Percentiles rank a stretch among this genome's conserved stretches.
Conservation (phyloP, 176 grass and related monocot species). For the Aegilops tauschii region DNA sequence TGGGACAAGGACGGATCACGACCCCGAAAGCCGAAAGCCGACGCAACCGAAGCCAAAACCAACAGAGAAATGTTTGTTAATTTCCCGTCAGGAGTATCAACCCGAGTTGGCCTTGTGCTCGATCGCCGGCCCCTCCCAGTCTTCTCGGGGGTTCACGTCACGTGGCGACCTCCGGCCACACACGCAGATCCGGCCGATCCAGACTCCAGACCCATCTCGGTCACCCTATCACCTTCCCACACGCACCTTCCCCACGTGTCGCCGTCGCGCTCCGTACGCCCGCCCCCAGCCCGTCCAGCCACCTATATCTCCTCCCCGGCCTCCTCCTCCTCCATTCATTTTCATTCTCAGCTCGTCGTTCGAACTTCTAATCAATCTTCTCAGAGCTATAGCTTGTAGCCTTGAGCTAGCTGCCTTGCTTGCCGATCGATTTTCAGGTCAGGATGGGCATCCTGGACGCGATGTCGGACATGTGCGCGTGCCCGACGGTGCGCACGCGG, state of each 20-base stretch:
- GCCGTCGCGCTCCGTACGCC: background rate
- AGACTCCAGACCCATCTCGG: background rate
- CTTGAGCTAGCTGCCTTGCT: background rate
- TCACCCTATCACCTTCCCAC: background rate
- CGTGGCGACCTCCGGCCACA: background rate
- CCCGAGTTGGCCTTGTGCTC: background rate
- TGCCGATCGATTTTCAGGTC: too few species aligned
- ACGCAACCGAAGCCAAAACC: background rate
- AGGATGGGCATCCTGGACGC: conserved; percentile 6
- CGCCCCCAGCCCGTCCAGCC: background rate
- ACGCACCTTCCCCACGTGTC: background rate
- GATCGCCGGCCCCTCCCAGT: too few species aligned
- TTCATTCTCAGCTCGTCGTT: background rate
- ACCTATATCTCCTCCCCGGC: background rate
- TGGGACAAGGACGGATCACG: background rate
- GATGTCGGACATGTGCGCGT: background rate
- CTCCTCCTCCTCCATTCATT: background rate
- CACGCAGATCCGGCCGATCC: background rate
- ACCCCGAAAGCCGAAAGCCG: background rate
- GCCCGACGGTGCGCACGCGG: background rate
- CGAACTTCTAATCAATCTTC: too few species aligned
- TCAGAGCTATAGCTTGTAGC: background rate
- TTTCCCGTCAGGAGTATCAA: background rate
- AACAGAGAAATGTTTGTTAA: background rate
- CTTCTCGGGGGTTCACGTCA: too few species aligned